Base-by-base conservation (phyloP, 139 green algal genomes). In the Parachlorella kessleri region DNA sequence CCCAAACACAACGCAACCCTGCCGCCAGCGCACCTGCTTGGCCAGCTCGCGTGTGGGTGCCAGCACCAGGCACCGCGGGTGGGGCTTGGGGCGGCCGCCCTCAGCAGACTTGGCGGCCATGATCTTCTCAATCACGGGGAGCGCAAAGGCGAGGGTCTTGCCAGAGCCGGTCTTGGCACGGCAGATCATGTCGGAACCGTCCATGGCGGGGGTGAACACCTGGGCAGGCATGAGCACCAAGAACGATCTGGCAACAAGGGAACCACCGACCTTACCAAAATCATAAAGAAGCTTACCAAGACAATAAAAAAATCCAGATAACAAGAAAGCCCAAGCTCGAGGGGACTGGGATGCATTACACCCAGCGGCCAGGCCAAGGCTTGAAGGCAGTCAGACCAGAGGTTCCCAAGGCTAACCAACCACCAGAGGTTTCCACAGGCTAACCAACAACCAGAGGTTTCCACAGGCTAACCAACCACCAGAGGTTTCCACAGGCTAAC, bases 141-240 rank as follows among this genome's bases (percentile, higher is more conserved):
- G 88, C 9, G 97, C 91, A 89, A 99, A 99, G 3, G 96, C 97
- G 4, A 99, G 90, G 2, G 97, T 99, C 88, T 99, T 99, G 70
- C 97, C 97, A 18, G 89, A 96, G 39, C 97, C 97, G 39, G 97
- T 99, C 68, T 94, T 92, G 38, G 97, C 97, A 39, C 97, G 89
- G 2, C 88, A 95, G 66, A 99, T 97, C 10, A 99, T 67, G 82
- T 99, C 97, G 1, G 79, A 72, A 2, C 97, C 97, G 39, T 84
- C 87, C 83, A 93, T 85, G 54, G 90, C 88, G 35, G 93, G 91
- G 55, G 90, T 76, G 21, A 97, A 84, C 74, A 96, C 94, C 68
- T 92, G 83, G 48, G 82, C 75, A 7, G 24, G 2, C 2, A n/a
- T n/a, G 48, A 59, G 21, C 48, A 59, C 14, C 48, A 59, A 59